Percentiles rank a stretch among this genome's conserved stretches.
Evolutionary conservation across 768 basidiomycete genomes (phyloP).

Genomic region (Xerocomus brunneocitrinus): DNA sequence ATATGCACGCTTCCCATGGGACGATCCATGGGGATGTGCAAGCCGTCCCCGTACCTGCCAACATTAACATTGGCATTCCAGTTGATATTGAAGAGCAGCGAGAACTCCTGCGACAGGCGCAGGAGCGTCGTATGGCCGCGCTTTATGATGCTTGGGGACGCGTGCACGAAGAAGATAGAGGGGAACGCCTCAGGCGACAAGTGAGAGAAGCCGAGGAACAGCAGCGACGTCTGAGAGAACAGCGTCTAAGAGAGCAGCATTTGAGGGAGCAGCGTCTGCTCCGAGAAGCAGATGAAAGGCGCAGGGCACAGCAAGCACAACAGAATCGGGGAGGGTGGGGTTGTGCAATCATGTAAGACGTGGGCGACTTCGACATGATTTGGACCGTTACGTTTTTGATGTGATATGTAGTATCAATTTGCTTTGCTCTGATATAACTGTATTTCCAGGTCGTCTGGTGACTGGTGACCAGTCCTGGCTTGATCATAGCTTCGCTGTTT

Average conservation of each 20-base stretch:
- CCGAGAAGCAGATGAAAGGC: neutral
- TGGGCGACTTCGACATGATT: neutral
- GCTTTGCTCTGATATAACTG: no score
- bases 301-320: constrained; percentile 1
- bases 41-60: neutral
- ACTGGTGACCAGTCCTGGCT: no score
- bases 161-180: neutral
- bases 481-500: no score
- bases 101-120: constrained; percentile 12
- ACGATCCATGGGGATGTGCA: constrained; percentile 21
- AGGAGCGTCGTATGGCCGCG: constrained; percentile 7
- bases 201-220: neutral
- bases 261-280: neutral
- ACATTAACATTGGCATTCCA: constrained; percentile 7
- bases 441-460: no score
- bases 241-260: neutral
- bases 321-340: constrained; percentile 13
- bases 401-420: no score
- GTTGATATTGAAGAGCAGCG: constrained; percentile 22
- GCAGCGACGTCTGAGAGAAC: neutral
- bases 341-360: constrained; percentile 24
- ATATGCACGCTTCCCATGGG: constrained; percentile 36
- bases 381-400: no score
- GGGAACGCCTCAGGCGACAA: neutral
- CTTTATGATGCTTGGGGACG: neutral